These are phyloP conservation scores for Exophiala mesophila DNA, from an alignment of 2,329 filamentous ascomycete genomes.

Conservation along the genomic window DNA sequence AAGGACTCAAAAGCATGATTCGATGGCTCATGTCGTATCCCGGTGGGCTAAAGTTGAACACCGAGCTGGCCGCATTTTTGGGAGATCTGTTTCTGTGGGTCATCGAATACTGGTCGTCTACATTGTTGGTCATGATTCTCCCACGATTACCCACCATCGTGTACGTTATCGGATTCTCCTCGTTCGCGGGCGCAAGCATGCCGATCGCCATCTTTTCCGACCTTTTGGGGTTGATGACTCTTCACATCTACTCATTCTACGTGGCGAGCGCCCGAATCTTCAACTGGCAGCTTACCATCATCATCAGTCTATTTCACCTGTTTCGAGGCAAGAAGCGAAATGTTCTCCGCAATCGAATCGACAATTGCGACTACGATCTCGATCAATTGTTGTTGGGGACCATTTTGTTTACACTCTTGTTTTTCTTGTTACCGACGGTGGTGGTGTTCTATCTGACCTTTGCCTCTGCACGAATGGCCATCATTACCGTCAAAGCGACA, in stretches of 20 bases:
- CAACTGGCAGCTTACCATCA: constrained; percentile 96
- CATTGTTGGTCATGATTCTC: constrained; percentile 60
- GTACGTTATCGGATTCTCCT: constrained; percentile 88
- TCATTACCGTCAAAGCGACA: constrained; percentile 85
- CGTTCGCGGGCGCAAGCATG: constrained; percentile 94
- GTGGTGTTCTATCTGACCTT: constrained; percentile 97
- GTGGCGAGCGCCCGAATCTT: constrained; percentile 94
- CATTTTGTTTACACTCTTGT: constrained; percentile 90
- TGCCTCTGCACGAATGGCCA: constrained; percentile 86
- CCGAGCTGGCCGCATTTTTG: constrained; percentile 85
- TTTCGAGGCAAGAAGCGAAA: constrained; percentile 99
- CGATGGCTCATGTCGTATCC: constrained; percentile 95
- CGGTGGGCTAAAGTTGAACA: constrained; percentile 90
- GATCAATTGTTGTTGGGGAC: constrained; percentile 95
- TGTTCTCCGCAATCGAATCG: constrained; percentile 91
- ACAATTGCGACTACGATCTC: constrained; percentile 97
- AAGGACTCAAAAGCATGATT: constrained; percentile 82
- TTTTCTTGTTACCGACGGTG: constrained; percentile 91
- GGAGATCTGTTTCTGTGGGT: constrained; percentile 97
- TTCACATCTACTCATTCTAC: constrained; percentile 98
- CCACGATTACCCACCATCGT: constrained; percentile 81
- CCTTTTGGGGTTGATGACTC: constrained; percentile 79
- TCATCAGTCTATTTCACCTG: constrained; percentile 95
- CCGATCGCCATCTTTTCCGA: constrained; percentile 95
- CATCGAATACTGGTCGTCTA: constrained; percentile 84